Percentiles rank a stretch among this genome's conserved stretches.
phyloP scores from a whole-genome alignment of 352 stramenopile genomes.

The Globisporangium heterothallicum region DNA sequence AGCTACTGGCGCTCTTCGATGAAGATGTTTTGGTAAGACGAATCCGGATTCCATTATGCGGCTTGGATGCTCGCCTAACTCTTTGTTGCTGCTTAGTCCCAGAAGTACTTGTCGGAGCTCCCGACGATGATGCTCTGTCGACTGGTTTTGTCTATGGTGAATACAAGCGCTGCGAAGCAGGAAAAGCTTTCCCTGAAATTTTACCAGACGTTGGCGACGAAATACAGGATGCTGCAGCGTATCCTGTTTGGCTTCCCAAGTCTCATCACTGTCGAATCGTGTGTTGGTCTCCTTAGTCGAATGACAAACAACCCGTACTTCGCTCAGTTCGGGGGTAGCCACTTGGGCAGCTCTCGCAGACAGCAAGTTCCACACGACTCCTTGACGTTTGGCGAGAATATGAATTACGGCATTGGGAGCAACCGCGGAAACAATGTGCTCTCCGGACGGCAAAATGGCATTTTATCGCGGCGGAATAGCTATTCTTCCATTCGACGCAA shows the following conservation, averaged over 20 bases:
- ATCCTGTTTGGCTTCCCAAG: conserved; percentile 75
- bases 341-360: conserved; percentile 32
- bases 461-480: conserved; percentile 23
- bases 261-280: conserved; percentile 66
- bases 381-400: conserved; percentile 50
- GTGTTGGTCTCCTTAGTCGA: conserved; percentile 61
- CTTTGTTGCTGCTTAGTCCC: conserved; percentile 25
- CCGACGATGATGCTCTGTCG: conserved; percentile 76
- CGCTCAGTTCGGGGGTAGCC: conserved; percentile 41
- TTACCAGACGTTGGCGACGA: conserved; percentile 65
- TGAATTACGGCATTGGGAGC: conserved; percentile 38
- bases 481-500: conserved; percentile 15
- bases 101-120: conserved; percentile 57
- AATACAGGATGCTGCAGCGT: conserved; percentile 70
- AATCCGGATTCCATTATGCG: not conserved
- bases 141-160: conserved; percentile 65
- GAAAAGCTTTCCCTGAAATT: conserved; percentile 53
- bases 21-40: conserved; percentile 50
- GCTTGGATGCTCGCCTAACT: not conserved
- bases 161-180: conserved; percentile 58
- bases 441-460: conserved; percentile 17
- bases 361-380: conserved; percentile 43
- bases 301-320: conserved; percentile 73
- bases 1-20: conserved; percentile 66
- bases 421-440: conserved; percentile 16